phyloP scores from a whole-genome alignment of 192 early-diverging fungal species.

The Cetraspora pellucida region DNA sequence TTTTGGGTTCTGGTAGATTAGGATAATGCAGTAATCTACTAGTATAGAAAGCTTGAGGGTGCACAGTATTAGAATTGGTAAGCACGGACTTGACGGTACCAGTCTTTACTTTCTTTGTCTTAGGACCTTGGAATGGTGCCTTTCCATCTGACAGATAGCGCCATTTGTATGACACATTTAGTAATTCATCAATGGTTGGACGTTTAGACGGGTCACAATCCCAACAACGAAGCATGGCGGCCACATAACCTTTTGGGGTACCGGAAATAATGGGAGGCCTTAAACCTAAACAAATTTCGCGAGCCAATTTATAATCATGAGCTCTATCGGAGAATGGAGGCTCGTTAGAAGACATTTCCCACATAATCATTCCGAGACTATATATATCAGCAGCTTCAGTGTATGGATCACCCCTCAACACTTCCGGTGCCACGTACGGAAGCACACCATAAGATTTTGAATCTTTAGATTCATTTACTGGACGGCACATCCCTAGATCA shows the following conservation, averaged over 20 bases:
- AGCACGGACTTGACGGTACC: neutral
- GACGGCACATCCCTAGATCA: slow-evolving; percentile 34
- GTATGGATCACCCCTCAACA: slow-evolving; percentile 14
- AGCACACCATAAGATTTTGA: slow-evolving; percentile 14
- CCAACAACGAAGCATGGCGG: slow-evolving; percentile 46
- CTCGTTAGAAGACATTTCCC: slow-evolving; percentile 48
- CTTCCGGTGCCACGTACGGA: slow-evolving; percentile 27
- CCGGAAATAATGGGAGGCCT: slow-evolving; percentile 44
- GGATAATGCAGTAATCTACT: slow-evolving; percentile 30
- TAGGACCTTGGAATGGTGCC: slow-evolving; percentile 29
- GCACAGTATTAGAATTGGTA: neutral
- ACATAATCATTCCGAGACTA: slow-evolving; percentile 51
- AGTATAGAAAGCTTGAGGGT: slow-evolving; percentile 31
- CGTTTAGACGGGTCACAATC: slow-evolving; percentile 39
- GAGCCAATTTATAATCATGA: slow-evolving; percentile 37
- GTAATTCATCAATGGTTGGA: slow-evolving; percentile 39
- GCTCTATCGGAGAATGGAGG: slow-evolving; percentile 44
- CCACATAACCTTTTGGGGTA: slow-evolving; percentile 42
- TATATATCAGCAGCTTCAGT: slow-evolving; percentile 40
- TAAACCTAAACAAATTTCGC: slow-evolving; percentile 38
- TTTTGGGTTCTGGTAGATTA: slow-evolving; percentile 22
- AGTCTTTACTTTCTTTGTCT: slow-evolving; percentile 10
- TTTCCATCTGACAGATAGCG: slow-evolving; percentile 29
- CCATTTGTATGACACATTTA: slow-evolving; percentile 33
- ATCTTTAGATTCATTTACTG: slow-evolving; percentile 18